A percentile compares a stretch with the other conserved stretches of the same genome.
Evolutionary conservation across 2,329 filamentous ascomycete genomes (phyloP).

Genomic region (Erysiphe pulchra): DNA sequence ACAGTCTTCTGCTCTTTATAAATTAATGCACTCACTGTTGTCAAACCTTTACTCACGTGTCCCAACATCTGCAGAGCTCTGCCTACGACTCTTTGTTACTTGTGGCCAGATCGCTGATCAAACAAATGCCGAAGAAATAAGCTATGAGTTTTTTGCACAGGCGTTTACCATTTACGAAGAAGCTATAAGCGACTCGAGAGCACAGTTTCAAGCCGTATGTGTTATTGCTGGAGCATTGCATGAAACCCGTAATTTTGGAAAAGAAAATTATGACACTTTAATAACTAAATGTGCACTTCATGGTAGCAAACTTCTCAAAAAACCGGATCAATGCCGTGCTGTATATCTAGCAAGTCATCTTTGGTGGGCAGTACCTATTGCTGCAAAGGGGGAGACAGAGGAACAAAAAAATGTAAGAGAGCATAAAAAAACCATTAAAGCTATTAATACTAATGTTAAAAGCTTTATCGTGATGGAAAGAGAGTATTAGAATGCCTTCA

Average conservation of each 20-base stretch:
- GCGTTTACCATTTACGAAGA: conserved; percentile 97
- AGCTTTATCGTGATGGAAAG: conserved; percentile 95
- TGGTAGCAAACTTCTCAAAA: conserved; percentile 87
- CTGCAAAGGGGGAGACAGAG: conserved; percentile 55
- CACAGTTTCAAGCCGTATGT: conserved; percentile 93
- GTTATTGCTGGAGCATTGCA: conserved; percentile 78
- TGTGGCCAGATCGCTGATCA: conserved; percentile 86
- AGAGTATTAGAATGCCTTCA: conserved; percentile 90
- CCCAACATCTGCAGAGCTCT: conserved; percentile 59
- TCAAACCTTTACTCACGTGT: conserved; percentile 74
- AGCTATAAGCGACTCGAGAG: conserved; percentile 79
- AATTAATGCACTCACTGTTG: conserved; percentile 78
- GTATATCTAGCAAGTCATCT: conserved; percentile 91
- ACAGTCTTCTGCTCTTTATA: conserved; percentile 63
- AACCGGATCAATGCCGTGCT: conserved; percentile 90
- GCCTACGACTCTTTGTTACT: conserved; percentile 68
- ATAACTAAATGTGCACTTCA: conserved; percentile 96
- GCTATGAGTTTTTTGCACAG: conserved; percentile 95
- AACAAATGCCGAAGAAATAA: conserved; percentile 78
- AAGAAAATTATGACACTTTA: conserved; percentile 94
- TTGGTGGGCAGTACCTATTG: conserved; percentile 87
- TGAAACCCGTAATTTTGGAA: conserved; percentile 69
- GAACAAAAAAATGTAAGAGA: conserved; percentile 49
- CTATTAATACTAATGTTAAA: conserved; percentile 6
- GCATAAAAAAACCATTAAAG: background rate